phyloP scores from a whole-genome alignment of 768 basidiomycete species.

The Mrakia frigida region DNA sequence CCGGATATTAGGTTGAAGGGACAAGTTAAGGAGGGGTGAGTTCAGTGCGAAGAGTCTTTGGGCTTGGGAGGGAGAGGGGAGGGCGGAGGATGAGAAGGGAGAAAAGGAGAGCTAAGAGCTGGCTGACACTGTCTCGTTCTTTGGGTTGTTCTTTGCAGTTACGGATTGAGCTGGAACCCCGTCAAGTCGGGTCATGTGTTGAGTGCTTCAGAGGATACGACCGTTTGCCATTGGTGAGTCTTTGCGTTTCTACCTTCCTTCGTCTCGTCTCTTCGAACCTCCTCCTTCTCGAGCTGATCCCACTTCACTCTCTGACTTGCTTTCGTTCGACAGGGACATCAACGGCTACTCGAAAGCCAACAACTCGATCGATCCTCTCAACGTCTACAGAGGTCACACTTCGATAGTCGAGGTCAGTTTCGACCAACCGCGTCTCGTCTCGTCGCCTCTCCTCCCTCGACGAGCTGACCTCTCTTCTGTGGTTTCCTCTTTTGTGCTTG shows the following conservation, averaged over 20 bases:
- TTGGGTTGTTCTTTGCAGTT: slow-evolving; percentile 50
- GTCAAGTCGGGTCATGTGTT: slow-evolving; percentile 74
- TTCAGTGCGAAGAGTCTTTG: slow-evolving; percentile 31
- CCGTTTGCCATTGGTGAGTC: slow-evolving; percentile 82
- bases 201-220: slow-evolving; percentile 91
- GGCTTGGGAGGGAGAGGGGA: neutral
- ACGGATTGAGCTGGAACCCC: slow-evolving; percentile 90
- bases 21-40: slow-evolving; percentile 87
- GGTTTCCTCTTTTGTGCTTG: neutral
- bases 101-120: too few relatives aligned
- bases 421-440: neutral
- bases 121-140: neutral
- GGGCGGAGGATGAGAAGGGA: neutral
- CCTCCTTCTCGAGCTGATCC: neutral
- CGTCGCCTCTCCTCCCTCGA: too few relatives aligned
- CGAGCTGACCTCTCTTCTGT: neutral
- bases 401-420: slow-evolving; percentile 80
- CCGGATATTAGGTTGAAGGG: slow-evolving; percentile 89
- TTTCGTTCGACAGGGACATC: slow-evolving; percentile 65
- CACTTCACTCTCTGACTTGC: neutral
- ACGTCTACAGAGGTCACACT: slow-evolving; percentile 78
- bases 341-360: slow-evolving; percentile 77
- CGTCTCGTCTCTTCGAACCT: neutral
- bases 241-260: neutral
- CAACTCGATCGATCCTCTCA: slow-evolving; percentile 73